Evolutionary conservation across 2,329 filamentous ascomycete genomes (phyloP).

Genomic region (Pestalotiopsis sp.): DNA sequence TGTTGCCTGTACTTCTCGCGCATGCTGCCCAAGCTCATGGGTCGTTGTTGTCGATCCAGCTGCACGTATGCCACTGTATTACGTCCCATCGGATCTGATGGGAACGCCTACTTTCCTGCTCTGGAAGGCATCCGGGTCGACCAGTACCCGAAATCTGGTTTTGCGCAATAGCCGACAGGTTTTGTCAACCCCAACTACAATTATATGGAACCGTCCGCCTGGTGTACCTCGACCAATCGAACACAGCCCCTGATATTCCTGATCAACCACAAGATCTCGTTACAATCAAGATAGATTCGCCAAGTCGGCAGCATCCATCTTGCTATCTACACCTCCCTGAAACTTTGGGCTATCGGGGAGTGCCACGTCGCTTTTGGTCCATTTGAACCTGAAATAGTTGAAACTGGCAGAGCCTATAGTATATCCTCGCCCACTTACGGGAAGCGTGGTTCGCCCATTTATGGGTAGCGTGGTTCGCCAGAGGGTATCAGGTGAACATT

Average conservation of each 20-base stretch:
- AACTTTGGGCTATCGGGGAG: background rate
- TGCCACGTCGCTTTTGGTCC: too few relatives aligned
- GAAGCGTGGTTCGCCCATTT: background rate
- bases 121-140: background rate
- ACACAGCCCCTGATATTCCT: background rate
- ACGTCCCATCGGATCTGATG: background rate
- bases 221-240: background rate
- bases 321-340: background rate
- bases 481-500: background rate
- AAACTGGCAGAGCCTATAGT: background rate
- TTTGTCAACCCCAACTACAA: background rate
- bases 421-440: background rate
- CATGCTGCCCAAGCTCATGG: background rate
- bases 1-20: background rate
- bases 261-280: background rate
- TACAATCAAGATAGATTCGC: background rate
- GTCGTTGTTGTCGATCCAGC: background rate
- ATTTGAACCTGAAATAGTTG: too few relatives aligned
- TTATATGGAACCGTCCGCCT: background rate
- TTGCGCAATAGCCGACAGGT: background rate
- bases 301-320: background rate
- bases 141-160: background rate
- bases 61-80: background rate
- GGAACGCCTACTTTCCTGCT: background rate
- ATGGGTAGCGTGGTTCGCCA: background rate